Percentiles rank a stretch among this genome's conserved stretches.
Conservation (phyloP, 345 rosid genomes). For the Populus alba region DNA sequence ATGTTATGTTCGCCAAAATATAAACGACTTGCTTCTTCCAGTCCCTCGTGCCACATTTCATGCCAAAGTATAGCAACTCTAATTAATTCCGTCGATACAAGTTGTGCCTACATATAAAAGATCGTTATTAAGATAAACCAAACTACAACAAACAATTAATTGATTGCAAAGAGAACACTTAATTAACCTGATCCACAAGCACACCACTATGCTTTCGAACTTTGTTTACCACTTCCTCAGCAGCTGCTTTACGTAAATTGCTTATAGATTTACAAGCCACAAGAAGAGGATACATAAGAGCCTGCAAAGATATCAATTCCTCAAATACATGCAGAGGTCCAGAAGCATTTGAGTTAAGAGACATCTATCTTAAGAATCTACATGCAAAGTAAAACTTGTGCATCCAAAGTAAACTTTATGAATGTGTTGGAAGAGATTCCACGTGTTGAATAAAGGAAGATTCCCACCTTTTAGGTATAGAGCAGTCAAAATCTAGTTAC, state of each 20-base stretch:
- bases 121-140: constrained; percentile 3
- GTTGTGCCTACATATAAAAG: constrained; percentile 65
- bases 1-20: constrained; percentile 95
- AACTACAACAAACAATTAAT: constrained; percentile 1
- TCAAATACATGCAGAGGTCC: constrained; percentile 5
- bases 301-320: constrained; percentile 44
- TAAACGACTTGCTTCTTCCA: constrained; percentile 99
- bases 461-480: not conserved
- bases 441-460: not conserved
- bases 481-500: not conserved
- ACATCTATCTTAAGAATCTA: not conserved
- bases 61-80: constrained; percentile 99
- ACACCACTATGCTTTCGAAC: constrained; percentile 92
- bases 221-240: constrained; percentile 95
- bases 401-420: not conserved
- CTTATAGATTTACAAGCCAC: constrained; percentile 99
- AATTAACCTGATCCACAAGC: constrained; percentile 85
- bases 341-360: not conserved
- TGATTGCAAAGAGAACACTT: constrained; percentile 4
- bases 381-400: not conserved
- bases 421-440: not conserved
- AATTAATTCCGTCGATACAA: constrained; percentile 86
- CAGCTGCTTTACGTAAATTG: constrained; percentile 89
- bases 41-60: constrained; percentile 93
- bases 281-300: constrained; percentile 98